These are phyloP conservation scores for Fagopyrum esculentum DNA, from an alignment of 148 eudicot genomes.

Conservation along the genomic window DNA sequence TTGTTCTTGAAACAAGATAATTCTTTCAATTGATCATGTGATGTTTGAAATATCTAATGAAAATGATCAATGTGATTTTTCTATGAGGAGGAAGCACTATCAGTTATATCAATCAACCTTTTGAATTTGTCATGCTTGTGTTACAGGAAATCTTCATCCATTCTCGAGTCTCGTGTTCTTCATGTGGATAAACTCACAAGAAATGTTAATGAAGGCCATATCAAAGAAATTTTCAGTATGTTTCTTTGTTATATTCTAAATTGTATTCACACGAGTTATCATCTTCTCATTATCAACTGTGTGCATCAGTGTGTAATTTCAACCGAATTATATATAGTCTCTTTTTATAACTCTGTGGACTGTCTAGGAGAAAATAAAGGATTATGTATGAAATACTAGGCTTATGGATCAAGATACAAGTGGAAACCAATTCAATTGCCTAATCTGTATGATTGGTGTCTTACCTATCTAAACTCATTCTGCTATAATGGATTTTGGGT, in stretches of 20 bases:
- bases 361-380: neutral
- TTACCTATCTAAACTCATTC: neutral
- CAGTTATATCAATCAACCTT: neutral
- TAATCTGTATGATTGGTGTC: neutral
- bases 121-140: conserved; percentile 15
- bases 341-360: neutral
- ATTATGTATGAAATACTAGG: neutral
- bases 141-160: conserved; percentile 66
- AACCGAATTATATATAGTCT: neutral
- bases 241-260: neutral
- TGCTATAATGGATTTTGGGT: neutral
- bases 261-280: neutral
- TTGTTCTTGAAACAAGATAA: neutral
- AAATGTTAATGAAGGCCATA: conserved; percentile 86
- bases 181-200: conserved; percentile 70
- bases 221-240: conserved; percentile 90
- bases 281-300: neutral
- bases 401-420: neutral
- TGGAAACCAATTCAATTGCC: neutral
- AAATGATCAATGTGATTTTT: neutral
- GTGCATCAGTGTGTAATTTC: neutral
- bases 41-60: neutral
- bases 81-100: neutral
- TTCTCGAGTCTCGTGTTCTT: conserved; percentile 67
- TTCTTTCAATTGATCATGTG: conserved; percentile 1